Evolutionary conservation across 2,329 filamentous ascomycete genomes (phyloP).

Genomic region (Penicillium palitans): DNA sequence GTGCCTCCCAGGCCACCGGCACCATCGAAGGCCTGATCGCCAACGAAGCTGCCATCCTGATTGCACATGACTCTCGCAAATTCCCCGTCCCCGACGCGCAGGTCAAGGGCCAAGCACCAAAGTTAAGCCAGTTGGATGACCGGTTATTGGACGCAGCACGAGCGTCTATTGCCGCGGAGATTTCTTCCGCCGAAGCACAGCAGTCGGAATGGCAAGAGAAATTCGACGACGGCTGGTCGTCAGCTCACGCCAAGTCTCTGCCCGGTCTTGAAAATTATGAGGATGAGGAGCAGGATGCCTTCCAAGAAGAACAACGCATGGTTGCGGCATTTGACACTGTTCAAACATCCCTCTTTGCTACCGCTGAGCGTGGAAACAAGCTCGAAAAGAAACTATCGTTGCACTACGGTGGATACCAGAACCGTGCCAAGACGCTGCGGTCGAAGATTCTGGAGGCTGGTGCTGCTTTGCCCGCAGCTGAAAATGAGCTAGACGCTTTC

Average conservation of each 20-base stretch:
- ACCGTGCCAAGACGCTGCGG: conserved; percentile 75
- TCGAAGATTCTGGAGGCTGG: conserved; percentile 77
- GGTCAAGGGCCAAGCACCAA: conserved; percentile 61
- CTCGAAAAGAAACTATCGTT: conserved; percentile 90
- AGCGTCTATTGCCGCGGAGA: conserved; percentile 72
- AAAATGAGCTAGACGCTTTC: conserved; percentile 70
- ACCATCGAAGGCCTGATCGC: conserved; percentile 70
- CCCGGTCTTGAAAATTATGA: conserved; percentile 79
- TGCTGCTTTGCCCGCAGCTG: conserved; percentile 71
- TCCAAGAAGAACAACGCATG: conserved; percentile 59
- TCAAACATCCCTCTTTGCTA: conserved; percentile 69
- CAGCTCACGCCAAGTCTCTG: conserved; percentile 54
- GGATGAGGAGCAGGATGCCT: conserved; percentile 68
- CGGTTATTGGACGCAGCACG: conserved; percentile 71
- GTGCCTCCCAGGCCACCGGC: conserved; percentile 61
- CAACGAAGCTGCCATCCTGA: conserved; percentile 72
- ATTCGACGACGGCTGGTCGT: conserved; percentile 55
- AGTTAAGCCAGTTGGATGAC: conserved; percentile 68
- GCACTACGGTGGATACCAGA: conserved; percentile 86
- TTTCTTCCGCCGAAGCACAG: conserved; percentile 52
- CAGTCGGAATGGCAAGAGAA: conserved; percentile 46
- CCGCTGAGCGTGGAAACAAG: conserved; percentile 79
- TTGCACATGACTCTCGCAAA: conserved; percentile 76
- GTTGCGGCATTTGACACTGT: conserved; percentile 71
- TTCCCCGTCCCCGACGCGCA: conserved; percentile 70